A percentile compares a stretch with the other conserved stretches of the same genome.
phyloP scores from a whole-genome alignment of 306 rosid genomes.

The Potentilla sterilis region DNA sequence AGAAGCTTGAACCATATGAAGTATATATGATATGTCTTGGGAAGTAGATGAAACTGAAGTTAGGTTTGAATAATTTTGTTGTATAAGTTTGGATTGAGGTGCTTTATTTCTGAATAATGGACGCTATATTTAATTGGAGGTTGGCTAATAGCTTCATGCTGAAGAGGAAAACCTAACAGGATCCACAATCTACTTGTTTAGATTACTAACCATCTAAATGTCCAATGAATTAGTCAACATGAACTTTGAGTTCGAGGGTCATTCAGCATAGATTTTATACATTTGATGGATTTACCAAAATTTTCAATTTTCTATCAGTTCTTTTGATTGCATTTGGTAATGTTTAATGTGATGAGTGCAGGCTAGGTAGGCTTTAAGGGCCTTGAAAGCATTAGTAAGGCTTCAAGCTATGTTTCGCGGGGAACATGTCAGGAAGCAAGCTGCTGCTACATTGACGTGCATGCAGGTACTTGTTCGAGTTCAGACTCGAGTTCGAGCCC shows the following conservation, averaged over 20 bases:
- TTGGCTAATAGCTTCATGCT: neutral
- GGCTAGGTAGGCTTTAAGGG: slow-evolving; percentile 85
- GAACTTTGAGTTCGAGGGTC: neutral
- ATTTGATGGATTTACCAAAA: neutral
- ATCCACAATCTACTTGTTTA: neutral
- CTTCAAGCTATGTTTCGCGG: slow-evolving; percentile 92
- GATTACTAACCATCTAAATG: neutral
- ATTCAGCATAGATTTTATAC: neutral
- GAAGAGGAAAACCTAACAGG: neutral
- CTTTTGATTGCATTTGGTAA: neutral
- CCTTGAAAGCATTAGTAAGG: slow-evolving; percentile 82
- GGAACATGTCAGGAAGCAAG: slow-evolving; percentile 77
- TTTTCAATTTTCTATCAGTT: neutral
- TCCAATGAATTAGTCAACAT: neutral
- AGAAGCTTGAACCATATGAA: neutral
- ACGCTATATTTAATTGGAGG: neutral
- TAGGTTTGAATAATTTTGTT: neutral
- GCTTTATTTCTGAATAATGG: neutral
- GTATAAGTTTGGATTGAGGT: neutral
- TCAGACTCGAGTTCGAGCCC: slow-evolving; percentile 64
- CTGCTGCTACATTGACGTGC: slow-evolving; percentile 81
- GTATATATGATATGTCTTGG: neutral
- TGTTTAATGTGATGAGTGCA: slow-evolving; percentile 18
- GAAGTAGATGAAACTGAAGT: neutral
- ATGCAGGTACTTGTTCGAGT: slow-evolving; percentile 94